Evolutionary conservation across 2,329 filamentous ascomycete species (phyloP), one percentile per base, ranked within the genome.

Genomic region (Alternaria sp.): DNA sequence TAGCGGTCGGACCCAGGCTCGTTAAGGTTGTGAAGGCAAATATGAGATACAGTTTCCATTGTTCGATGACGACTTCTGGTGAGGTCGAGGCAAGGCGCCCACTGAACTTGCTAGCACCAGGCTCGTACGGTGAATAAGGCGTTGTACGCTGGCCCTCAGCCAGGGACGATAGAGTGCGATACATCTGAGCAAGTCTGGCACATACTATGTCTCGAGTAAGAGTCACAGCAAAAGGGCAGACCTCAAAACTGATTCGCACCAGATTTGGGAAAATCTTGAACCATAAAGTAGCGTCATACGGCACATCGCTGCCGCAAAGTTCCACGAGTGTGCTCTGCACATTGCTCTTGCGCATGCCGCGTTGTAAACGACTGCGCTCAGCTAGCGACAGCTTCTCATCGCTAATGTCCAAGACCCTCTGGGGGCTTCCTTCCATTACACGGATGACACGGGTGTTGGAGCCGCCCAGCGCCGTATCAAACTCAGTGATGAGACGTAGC

Each of bases 201-300:
- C 94, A 98, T 44, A 99, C 92, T 59, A 97, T 87, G 73, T 98
- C 94, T 60, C 96, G 88, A 27, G 93, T 93, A 49, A 98, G 87
- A 0, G 92, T 94, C 34, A 98, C 92, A 2, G 94, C 93, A 71
- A 97, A 94, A 0, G 93, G 92, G 71, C 94, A 99, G 60, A 91
- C 91, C 67, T 97, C 92, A 73, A 93, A 96, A 60, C 93, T 93
- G 67, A 97, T 90, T 11, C 93, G 89, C 58, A 99, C 92, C 32
- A 99, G 85, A 72, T 97, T 98, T 4, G 95, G 96, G 72, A 99
- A 99, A 18, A 98, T 90, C 74, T 98, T 99, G 81, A 95, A 96
- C 95, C 95, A 99, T 12, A 99, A 82, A 0, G 94, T 97, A 3
- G 93, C 90, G 75, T 99, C 95, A 72, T 98, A 97, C 0, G 93